phyloP scores from a whole-genome alignment of 176 grass and related monocot genomes.

The Bromus sterilis region DNA sequence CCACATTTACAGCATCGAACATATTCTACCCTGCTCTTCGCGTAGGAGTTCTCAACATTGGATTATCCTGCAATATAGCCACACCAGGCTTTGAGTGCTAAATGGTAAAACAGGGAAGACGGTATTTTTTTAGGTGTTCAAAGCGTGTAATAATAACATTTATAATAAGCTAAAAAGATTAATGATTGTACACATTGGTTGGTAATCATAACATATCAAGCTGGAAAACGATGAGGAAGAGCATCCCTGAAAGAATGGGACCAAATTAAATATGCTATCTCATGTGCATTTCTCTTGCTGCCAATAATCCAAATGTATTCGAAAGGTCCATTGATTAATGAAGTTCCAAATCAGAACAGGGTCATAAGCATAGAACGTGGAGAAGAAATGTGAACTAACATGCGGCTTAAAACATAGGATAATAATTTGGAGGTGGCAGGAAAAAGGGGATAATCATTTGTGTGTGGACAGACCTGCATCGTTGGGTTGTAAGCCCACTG shows the following conservation, averaged over 20 bases:
- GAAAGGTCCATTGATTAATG: not conserved
- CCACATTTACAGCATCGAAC: slow-evolving; percentile 9
- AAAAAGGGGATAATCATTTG: not conserved
- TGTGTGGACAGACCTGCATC: slow-evolving; percentile 46
- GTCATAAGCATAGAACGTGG: not conserved
- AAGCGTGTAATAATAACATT: not conserved
- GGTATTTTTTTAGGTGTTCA: not conserved
- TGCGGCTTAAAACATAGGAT: not conserved
- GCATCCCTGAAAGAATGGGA: not conserved
- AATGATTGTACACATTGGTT: not conserved
- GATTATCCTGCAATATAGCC: slow-evolving; percentile 50
- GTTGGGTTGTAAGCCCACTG: slow-evolving; percentile 94
- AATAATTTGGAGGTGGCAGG: not conserved
- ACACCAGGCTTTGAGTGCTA: not conserved
- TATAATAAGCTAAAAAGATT: not conserved
- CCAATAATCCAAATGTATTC: not conserved
- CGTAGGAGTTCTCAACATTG: slow-evolving; percentile 39
- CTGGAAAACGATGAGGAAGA: not conserved
- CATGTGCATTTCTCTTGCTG: not conserved
- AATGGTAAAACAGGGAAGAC: not conserved
- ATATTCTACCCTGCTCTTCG: slow-evolving; percentile 50
- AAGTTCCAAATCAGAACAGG: not conserved
- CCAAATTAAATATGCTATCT: not conserved
- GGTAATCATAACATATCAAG: not conserved
- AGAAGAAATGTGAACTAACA: not conserved